Evolutionary conservation across 2,329 filamentous ascomycete species (phyloP), one percentile per base, ranked within the genome.

Genomic region (Hymenoscyphus infarciens): DNA sequence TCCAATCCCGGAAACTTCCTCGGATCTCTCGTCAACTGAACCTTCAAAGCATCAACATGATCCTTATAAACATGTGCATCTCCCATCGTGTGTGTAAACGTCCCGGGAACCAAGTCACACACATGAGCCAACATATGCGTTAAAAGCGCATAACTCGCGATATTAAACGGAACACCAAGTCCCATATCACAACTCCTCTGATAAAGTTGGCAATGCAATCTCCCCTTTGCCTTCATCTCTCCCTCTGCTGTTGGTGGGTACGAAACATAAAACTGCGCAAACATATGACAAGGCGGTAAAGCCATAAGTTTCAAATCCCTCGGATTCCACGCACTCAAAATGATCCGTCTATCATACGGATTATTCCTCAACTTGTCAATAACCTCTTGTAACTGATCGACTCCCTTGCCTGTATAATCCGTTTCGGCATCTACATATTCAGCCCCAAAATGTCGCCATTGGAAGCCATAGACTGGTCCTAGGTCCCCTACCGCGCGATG

Each of bases 381-480:
- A n/a, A 98, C 87, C 64, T 96, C 90, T 16, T 90, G 90, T 42
- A 99, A 82, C 79, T 99, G 95, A 74, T 99, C 95, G 16, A 97
- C 91, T 19, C 95, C 95, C 74, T 96, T 82, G 0, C 91, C 92
- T 0, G 86, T 82, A 77, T 99, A 99, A 74, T 98, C 92, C 0
- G 89, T 83, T 67, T 87, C 81, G 15, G 88, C 83, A 72, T 94
- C 89, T 19, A 87, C 80, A 75, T 99, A 99, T 65, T 92, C 87
- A 4, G 95, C 95, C 58, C 95, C 95, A 72, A 99, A 99, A 77
- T 98, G 94, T 2, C 95, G 90, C 95, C 95, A 99, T 78, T 99
- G 95, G 79, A 99, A 99, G 1, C 95, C 95, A 75, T 99, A 99
- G 0, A 98, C 93, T 33, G 95, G 95, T 0, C 95, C 95, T 0